These are phyloP conservation scores for Holtermanniella nyarrowii DNA, from an alignment of 768 basidiomycete genomes.

Conservation along the genomic window DNA sequence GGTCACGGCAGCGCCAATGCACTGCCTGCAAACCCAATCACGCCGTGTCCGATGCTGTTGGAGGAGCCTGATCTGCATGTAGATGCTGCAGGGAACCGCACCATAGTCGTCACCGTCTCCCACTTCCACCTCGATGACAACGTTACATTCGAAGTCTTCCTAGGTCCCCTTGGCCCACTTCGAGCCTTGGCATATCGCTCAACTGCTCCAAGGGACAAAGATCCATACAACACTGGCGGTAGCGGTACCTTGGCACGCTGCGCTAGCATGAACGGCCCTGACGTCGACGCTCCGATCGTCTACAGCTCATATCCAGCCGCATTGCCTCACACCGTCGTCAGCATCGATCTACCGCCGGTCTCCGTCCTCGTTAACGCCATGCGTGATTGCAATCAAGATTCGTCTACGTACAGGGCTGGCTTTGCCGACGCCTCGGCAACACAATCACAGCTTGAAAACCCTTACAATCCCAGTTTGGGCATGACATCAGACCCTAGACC, in stretches of 20 bases:
- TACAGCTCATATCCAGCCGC: neutral
- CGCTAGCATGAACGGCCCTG: neutral
- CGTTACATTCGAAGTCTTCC: constrained; percentile 59
- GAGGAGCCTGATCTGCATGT: constrained; percentile 66
- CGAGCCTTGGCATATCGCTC: constrained; percentile 67
- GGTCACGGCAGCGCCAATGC: constrained; percentile 50
- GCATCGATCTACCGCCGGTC: neutral
- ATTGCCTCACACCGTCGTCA: neutral
- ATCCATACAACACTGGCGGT: neutral
- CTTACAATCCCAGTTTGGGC: too few relatives aligned
- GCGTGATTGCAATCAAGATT: neutral
- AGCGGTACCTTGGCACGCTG: neutral
- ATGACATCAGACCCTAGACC: too few relatives aligned
- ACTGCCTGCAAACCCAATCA: constrained; percentile 55
- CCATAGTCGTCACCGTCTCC: constrained; percentile 71
- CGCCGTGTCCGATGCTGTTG: constrained; percentile 80
- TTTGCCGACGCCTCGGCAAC: too few relatives aligned
- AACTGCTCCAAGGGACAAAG: constrained; percentile 12
- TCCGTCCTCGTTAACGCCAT: neutral
- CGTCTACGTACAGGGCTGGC: too few relatives aligned
- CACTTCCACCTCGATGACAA: constrained; percentile 75
- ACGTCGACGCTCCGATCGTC: neutral
- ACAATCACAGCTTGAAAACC: too few relatives aligned
- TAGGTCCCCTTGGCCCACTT: constrained; percentile 80
- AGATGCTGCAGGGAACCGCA: constrained; percentile 57